Conservation (phyloP, 345 rosid species). For the Sisymbrium irio region DNA sequence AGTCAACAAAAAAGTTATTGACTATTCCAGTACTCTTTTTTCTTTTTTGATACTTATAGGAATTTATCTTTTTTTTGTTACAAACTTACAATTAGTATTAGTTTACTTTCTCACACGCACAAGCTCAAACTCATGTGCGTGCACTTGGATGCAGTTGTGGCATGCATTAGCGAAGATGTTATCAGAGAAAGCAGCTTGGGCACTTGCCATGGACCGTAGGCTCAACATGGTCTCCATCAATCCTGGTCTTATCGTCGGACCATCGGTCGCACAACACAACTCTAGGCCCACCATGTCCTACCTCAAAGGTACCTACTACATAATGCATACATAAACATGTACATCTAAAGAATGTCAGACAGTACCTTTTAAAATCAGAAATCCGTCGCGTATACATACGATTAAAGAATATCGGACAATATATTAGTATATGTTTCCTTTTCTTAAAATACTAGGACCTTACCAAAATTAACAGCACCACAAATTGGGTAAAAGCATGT, state of each 20-base stretch:
- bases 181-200: constrained; percentile 95
- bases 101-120: background rate
- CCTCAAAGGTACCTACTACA: constrained; percentile 58
- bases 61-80: background rate
- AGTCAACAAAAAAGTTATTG: constrained; percentile 13
- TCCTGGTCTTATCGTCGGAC: constrained; percentile 78
- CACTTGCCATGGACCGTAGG: constrained; percentile 81
- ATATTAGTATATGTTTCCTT: background rate
- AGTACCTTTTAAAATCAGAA: background rate
- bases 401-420: background rate
- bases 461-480: background rate
- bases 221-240: constrained; percentile 88
- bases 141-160: constrained; percentile 62
- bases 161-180: constrained; percentile 74
- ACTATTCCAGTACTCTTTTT: background rate
- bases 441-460: background rate
- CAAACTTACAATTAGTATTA: constrained; percentile 1
- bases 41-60: background rate
- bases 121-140: constrained; percentile 12
- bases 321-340: background rate
- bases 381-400: background rate
- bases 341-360: background rate
- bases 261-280: constrained; percentile 68
- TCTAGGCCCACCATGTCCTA: constrained; percentile 68
- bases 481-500: background rate